Conservation (phyloP, 2,329 filamentous ascomycete genomes). For the Aspergillus sp. region DNA sequence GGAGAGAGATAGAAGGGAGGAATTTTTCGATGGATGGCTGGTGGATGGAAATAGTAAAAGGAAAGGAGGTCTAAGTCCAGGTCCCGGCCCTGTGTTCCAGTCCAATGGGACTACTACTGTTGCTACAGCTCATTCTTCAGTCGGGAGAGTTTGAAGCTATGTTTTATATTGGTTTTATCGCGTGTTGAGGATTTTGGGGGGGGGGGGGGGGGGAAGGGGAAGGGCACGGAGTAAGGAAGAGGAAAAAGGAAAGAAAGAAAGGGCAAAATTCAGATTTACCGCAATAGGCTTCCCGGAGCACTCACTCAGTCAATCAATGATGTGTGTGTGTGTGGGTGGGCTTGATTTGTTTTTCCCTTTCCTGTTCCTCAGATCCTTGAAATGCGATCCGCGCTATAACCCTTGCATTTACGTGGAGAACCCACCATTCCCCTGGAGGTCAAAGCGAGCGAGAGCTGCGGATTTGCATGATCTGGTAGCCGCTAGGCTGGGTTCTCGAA, state of each 20-base stretch:
- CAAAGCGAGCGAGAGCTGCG: conserved; percentile 10
- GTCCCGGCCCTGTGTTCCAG: neutral
- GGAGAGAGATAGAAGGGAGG: neutral
- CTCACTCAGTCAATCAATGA: too few species aligned
- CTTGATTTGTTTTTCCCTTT: too few species aligned
- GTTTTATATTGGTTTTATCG: conserved; percentile 2
- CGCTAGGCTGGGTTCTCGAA: conserved; percentile 17
- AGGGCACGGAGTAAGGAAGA: neutral
- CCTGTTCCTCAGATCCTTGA: conserved; percentile 10
- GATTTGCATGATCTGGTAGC: conserved; percentile 16
- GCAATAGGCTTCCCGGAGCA: neutral
- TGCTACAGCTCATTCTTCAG: neutral
- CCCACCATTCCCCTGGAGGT: conserved; percentile 10
- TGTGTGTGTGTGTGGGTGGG: too few species aligned
- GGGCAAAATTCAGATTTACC: neutral
- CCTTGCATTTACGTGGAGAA: conserved; percentile 19
- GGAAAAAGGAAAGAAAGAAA: neutral
- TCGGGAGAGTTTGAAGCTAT: neutral
- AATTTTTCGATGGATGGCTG: neutral
- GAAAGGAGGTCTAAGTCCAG: neutral
- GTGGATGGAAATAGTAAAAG: neutral
- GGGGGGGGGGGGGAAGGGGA: neutral
- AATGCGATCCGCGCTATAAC: conserved; percentile 19
- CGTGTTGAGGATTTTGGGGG: neutral
- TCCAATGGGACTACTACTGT: neutral